phyloP scores from a whole-genome alignment of 768 basidiomycete species.

The Termitomyces bulborhizus region DNA sequence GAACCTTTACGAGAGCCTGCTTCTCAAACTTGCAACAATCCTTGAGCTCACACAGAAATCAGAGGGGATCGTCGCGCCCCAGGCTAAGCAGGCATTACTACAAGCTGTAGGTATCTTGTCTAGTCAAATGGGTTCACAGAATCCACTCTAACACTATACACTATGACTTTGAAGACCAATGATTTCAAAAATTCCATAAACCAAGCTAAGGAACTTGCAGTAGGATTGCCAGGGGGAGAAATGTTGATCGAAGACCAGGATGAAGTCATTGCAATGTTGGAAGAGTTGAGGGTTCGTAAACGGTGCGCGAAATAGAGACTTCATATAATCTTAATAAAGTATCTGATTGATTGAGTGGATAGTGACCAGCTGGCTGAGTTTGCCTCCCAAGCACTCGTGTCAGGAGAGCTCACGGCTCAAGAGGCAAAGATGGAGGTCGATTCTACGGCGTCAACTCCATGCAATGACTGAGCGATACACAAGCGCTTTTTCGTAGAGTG shows the following conservation, averaged over 20 bases:
- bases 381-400: constrained; percentile 31
- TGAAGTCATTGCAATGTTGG: constrained; percentile 64
- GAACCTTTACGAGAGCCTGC: constrained; percentile 47
- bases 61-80: constrained; percentile 47
- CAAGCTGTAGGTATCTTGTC: constrained; percentile 42
- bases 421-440: constrained; percentile 60
- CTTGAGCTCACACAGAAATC: constrained; percentile 54
- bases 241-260: constrained; percentile 63
- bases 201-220: constrained; percentile 56
- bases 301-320: constrained; percentile 29
- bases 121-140: background rate
- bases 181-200: constrained; percentile 56
- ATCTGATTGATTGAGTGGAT: background rate
- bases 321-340: background rate
- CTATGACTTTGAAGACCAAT: too few species aligned
- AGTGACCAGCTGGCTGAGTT: constrained; percentile 56
- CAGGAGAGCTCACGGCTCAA: constrained; percentile 19
- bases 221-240: constrained; percentile 65
- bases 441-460: constrained; percentile 70
- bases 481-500: background rate
- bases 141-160: background rate
- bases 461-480: constrained; percentile 22
- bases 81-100: constrained; percentile 60
- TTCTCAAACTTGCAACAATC: constrained; percentile 55
- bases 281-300: constrained; percentile 57